These are phyloP conservation scores for Breviolum minutum DNA, from an alignment of 73 alveolate genomes.

Conservation along the genomic window DNA sequence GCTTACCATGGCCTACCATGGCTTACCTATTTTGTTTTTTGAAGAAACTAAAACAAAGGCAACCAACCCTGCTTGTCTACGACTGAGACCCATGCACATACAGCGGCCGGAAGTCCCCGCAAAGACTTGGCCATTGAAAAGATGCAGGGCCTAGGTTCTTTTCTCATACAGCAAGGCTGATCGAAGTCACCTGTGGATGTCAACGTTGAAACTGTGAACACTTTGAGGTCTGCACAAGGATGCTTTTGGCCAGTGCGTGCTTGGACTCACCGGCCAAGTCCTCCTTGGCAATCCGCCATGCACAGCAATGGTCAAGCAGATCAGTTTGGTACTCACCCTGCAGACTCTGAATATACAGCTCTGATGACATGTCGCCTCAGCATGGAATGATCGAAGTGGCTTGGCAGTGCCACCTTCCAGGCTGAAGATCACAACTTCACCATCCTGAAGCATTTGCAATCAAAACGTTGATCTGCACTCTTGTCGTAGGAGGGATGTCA, in stretches of 20 bases:
- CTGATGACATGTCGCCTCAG: neutral
- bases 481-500: too few relatives aligned
- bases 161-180: too few relatives aligned
- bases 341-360: too few relatives aligned
- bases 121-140: constrained; percentile 22
- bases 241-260: constrained; percentile 16
- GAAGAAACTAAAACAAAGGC: neutral
- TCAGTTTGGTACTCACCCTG: too few relatives aligned
- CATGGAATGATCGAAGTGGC: constrained; percentile 9
- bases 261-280: neutral
- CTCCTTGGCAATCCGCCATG: neutral
- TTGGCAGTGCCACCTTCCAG: constrained; percentile 47
- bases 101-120: constrained; percentile 76
- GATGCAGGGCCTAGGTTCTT: constrained; percentile 41
- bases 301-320: too few relatives aligned
- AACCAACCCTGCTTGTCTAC: too few relatives aligned
- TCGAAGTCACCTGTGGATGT: neutral
- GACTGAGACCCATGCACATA: constrained; percentile 21
- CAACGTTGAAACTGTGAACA: neutral
- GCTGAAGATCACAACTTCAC: constrained; percentile 76
- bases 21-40: neutral
- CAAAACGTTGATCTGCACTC: too few relatives aligned
- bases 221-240: neutral
- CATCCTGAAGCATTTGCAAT: constrained; percentile 16
- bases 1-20: neutral